Evolutionary conservation across 2,329 filamentous ascomycete species (phyloP).

Genomic region (Aspergillus pseudoviridinutans): DNA sequence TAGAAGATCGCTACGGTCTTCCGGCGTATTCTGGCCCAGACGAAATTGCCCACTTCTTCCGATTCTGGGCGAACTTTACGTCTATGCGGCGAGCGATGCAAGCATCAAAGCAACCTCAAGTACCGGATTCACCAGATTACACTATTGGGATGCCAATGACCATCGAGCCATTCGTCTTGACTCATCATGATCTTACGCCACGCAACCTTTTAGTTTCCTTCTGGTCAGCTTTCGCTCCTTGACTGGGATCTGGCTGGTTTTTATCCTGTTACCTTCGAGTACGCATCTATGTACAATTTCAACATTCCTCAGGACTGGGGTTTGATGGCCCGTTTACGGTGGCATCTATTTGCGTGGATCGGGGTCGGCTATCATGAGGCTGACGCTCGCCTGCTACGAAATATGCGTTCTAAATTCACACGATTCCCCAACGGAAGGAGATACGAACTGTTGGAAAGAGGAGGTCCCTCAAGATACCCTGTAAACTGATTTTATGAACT

Average conservation of each 20-base stretch:
- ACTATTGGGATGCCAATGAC: neutral
- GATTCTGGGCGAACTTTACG: constrained; percentile 20
- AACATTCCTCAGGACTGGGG: no score
- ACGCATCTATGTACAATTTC: no score
- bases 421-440: no score
- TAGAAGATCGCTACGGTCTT: constrained; percentile 19
- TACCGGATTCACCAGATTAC: neutral
- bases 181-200: constrained; percentile 19
- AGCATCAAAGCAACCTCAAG: constrained; percentile 2
- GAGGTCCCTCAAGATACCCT: no score
- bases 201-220: constrained; percentile 15
- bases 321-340: no score
- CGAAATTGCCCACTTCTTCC: constrained; percentile 9
- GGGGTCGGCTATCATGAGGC: no score
- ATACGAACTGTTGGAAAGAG: no score
- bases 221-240: constrained; percentile 12
- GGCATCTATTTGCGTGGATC: no score
- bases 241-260: constrained; percentile 14
- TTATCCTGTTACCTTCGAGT: no score
- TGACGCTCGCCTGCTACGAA: no score
- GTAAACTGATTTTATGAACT: no score
- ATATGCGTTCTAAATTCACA: no score
- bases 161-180: constrained; percentile 11
- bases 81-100: constrained; percentile 10
- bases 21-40: constrained; percentile 9